Conservation (phyloP, 371 early-diverging fungal species). For the Zancudomyces culisetae region DNA sequence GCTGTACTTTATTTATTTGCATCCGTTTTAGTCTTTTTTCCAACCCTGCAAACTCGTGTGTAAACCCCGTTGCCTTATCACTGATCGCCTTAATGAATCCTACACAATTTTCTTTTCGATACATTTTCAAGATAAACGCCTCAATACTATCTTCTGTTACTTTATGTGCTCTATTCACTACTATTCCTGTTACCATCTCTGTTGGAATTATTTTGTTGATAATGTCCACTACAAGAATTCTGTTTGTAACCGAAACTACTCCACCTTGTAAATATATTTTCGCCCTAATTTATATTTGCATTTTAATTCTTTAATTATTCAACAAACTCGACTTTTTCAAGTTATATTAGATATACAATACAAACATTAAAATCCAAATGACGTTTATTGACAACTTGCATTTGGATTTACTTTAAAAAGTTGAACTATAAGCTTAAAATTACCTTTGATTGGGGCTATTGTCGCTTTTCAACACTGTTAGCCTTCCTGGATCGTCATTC, state of each 20-base stretch:
- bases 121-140: slow-evolving; percentile 68
- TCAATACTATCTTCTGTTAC: slow-evolving; percentile 54
- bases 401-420: too few species aligned
- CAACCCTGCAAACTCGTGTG: slow-evolving; percentile 57
- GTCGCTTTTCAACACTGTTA: slow-evolving; percentile 40
- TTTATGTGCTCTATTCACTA: slow-evolving; percentile 69
- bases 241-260: slow-evolving; percentile 66
- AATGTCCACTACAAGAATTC: slow-evolving; percentile 89
- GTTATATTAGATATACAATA: too few species aligned
- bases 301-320: not conserved
- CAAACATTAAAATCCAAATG: too few species aligned
- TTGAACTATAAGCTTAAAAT: not conserved
- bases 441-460: slow-evolving; percentile 39
- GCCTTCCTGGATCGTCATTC: slow-evolving; percentile 12
- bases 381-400: too few species aligned
- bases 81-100: slow-evolving; percentile 90
- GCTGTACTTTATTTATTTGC: slow-evolving; percentile 52
- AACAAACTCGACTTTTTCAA: not conserved
- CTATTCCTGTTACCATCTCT: slow-evolving; percentile 60
- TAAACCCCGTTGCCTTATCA: slow-evolving; percentile 64
- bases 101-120: slow-evolving; percentile 52
- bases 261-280: slow-evolving; percentile 72
- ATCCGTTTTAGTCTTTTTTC: slow-evolving; percentile 67
- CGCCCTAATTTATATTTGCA: slow-evolving; percentile 18
- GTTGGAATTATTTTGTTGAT: slow-evolving; percentile 58